Percentiles rank a stretch among this genome's conserved stretches.
phyloP scores from a whole-genome alignment of 805 yeast genomes.

The Naumovozyma castellii region DNA sequence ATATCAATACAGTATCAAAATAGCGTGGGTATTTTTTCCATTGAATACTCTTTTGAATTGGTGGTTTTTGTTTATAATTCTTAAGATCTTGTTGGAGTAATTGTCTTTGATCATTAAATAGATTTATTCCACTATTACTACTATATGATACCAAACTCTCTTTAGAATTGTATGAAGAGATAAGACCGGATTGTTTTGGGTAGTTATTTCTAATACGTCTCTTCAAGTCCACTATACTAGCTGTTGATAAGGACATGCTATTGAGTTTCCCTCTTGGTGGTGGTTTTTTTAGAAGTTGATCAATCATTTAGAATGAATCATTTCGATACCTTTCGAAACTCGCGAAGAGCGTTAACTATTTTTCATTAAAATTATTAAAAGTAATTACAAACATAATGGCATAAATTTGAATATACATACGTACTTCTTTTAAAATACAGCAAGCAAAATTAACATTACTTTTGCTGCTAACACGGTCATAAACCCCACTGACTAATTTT shows the following conservation, averaged over 20 bases:
- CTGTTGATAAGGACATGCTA: neutral
- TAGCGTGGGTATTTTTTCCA: constrained; percentile 2
- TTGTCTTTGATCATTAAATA: neutral
- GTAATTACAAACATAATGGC: no score
- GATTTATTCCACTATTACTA: neutral
- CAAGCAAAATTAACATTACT: no score
- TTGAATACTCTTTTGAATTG: neutral
- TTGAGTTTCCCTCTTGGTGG: neutral
- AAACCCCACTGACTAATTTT: no score
- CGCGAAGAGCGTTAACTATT: no score
- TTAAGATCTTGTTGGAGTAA: neutral
- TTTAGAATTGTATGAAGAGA: neutral
- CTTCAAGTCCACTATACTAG: neutral
- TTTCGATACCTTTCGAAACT: no score
- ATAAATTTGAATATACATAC: no score
- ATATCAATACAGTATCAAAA: constrained; percentile 32
- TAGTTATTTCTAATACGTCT: neutral
- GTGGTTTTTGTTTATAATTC: neutral
- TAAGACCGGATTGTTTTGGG: neutral
- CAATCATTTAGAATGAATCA: no score
- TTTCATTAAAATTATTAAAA: no score
- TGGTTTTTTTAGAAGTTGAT: no score
- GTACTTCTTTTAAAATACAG: no score
- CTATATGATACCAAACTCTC: neutral
- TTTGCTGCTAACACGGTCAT: no score